These are phyloP conservation scores for Leccinum subgranulosum DNA, from an alignment of 768 basidiomycete species.

Conservation along the genomic window DNA sequence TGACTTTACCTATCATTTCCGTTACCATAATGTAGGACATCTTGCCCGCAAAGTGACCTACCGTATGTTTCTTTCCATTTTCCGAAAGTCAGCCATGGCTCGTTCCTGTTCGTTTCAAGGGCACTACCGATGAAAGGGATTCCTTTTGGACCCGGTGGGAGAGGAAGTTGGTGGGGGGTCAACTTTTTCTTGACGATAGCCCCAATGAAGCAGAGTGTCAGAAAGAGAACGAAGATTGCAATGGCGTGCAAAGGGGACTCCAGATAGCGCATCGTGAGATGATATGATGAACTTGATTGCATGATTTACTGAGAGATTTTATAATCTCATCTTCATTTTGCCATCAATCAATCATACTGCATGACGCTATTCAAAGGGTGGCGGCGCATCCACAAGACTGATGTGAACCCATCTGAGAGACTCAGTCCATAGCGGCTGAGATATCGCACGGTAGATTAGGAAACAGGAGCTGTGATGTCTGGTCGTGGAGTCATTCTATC, in stretches of 20 bases:
- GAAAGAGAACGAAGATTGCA: neutral
- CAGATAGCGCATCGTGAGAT: constrained; percentile 5
- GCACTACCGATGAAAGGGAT: constrained; percentile 27
- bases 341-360: neutral
- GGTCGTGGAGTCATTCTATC: neutral
- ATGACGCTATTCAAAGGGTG: neutral
- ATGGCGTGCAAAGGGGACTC: neutral
- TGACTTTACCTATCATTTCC: constrained; percentile 14
- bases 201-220: constrained; percentile 1
- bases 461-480: neutral
- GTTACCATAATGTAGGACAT: neutral
- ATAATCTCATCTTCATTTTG: neutral
- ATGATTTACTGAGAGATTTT: neutral
- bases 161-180: constrained; percentile 15
- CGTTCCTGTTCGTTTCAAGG: constrained; percentile 20
- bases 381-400: neutral
- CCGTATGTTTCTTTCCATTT: constrained; percentile 33
- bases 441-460: neutral
- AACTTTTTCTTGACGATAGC: constrained; percentile 3
- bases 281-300: neutral
- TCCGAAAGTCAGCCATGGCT: constrained; percentile 32
- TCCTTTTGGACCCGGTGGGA: constrained; percentile 30
- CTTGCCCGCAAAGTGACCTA: constrained; percentile 9
- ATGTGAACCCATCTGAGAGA: neutral
- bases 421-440: neutral